phyloP scores from a whole-genome alignment of 2,329 filamentous ascomycete genomes.

The Alternaria angustiovoidea region DNA sequence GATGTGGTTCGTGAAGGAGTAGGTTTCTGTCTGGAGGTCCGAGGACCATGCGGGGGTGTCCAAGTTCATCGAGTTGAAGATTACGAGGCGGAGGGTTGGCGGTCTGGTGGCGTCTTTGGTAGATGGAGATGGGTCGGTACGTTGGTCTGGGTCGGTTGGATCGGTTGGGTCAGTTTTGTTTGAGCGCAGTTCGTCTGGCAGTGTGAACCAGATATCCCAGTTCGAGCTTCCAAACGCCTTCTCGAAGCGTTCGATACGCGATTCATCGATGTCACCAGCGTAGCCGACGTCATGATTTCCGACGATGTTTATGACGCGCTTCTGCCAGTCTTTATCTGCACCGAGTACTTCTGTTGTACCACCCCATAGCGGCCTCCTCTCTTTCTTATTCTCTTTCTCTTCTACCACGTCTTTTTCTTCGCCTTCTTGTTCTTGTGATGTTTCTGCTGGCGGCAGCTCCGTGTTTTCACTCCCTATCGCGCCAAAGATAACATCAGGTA shows the following conservation, averaged over 20 bases:
- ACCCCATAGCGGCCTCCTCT: constrained; percentile 31
- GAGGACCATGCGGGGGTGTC: constrained; percentile 78
- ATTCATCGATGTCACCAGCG: constrained; percentile 84
- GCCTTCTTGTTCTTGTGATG: constrained; percentile 21
- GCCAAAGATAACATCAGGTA: constrained; percentile 56
- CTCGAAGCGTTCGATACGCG: constrained; percentile 82
- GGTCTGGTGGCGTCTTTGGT: constrained; percentile 28
- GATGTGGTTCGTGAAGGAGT: constrained; percentile 75
- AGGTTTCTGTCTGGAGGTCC: constrained; percentile 77
- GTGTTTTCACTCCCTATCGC: not conserved
- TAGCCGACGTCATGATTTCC: constrained; percentile 98
- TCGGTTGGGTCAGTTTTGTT: not conserved
- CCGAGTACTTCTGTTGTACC: constrained; percentile 52
- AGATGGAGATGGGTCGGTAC: not conserved
- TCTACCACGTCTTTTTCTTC: constrained; percentile 28
- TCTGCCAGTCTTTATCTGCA: constrained; percentile 69
- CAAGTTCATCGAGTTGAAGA: constrained; percentile 93
- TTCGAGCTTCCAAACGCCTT: constrained; percentile 84
- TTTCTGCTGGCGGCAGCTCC: not conserved
- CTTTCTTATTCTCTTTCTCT: constrained; percentile 9
- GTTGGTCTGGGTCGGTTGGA: not conserved
- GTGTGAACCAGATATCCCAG: constrained; percentile 79
- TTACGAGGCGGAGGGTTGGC: constrained; percentile 80
- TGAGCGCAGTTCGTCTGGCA: constrained; percentile 25
- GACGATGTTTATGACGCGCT: constrained; percentile 83